Percentiles rank a stretch among this genome's conserved stretches.
Evolutionary conservation across 192 early-diverging fungal genomes (phyloP).

Genomic region (Kickxella alabastrina): DNA sequence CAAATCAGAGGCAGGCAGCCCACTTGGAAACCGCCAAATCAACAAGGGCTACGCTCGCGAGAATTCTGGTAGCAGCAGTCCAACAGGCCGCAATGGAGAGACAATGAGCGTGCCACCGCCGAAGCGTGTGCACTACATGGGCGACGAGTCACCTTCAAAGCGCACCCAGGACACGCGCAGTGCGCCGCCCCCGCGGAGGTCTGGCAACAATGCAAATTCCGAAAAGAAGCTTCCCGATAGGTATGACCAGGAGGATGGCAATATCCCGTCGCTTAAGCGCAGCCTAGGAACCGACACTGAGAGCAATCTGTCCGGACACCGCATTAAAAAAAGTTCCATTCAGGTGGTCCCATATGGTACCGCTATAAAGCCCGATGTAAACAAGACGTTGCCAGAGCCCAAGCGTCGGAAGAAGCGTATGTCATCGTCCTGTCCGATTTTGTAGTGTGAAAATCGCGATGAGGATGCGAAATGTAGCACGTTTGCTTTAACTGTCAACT

Average conservation of each 20-base stretch:
- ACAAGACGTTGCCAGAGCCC: constrained; percentile 34
- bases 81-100: neutral
- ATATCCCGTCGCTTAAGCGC: constrained; percentile 7
- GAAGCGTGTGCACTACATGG: neutral
- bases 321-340: constrained; percentile 7
- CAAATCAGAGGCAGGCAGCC: neutral
- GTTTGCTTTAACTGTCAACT: too few species aligned
- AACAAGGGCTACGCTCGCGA: neutral
- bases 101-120: constrained; percentile 1
- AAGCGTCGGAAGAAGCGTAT: neutral
- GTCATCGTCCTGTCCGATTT: neutral
- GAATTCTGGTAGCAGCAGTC: neutral
- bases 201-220: neutral
- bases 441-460: too few species aligned
- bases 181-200: constrained; percentile 5
- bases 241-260: neutral
- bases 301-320: constrained; percentile 1
- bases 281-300: constrained; percentile 6
- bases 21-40: constrained; percentile 1
- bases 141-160: neutral
- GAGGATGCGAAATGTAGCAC: too few species aligned
- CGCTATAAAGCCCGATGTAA: constrained; percentile 1
- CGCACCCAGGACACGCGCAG: constrained; percentile 1
- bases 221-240: neutral
- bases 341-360: neutral